Percentiles rank a stretch among this genome's conserved stretches.
These are phyloP conservation scores for Fereydounia khargensis DNA, from an alignment of 1,284 basidiomycete species.

Conservation along the genomic window DNA sequence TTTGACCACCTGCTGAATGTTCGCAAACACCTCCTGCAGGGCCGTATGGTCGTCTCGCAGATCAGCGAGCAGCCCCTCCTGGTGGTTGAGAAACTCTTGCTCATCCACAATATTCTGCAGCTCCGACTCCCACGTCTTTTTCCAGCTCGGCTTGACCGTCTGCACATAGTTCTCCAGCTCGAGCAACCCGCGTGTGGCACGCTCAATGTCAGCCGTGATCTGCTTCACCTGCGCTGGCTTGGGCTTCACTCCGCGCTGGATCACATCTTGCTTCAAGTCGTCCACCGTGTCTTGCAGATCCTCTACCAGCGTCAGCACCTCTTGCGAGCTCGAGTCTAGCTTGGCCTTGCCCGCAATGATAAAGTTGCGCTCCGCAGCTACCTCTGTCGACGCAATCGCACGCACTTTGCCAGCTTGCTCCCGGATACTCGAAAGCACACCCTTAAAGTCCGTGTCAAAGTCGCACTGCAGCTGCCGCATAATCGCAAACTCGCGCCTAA, in stretches of 20 bases:
- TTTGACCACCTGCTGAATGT: slow-evolving; percentile 56
- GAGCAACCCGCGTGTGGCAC: slow-evolving; percentile 71
- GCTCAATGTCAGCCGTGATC: slow-evolving; percentile 72
- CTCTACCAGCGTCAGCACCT: slow-evolving; percentile 86
- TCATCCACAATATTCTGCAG: slow-evolving; percentile 95
- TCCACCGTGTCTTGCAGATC: slow-evolving; percentile 91
- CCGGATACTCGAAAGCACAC: slow-evolving; percentile 73
- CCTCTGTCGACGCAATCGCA: slow-evolving; percentile 67
- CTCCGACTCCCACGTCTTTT: slow-evolving; percentile 96
- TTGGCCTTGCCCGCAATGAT: slow-evolving; percentile 88
- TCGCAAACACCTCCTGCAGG: slow-evolving; percentile 52
- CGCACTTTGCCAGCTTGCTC: slow-evolving; percentile 81
- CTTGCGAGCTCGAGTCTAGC: slow-evolving; percentile 82
- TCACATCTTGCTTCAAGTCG: slow-evolving; percentile 83
- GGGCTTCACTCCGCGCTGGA: slow-evolving; percentile 82
- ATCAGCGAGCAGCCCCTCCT: slow-evolving; percentile 51
- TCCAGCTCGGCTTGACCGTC: slow-evolving; percentile 92
- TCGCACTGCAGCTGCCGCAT: slow-evolving; percentile 92
- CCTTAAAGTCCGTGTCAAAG: slow-evolving; percentile 85
- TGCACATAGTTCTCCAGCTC: slow-evolving; percentile 80
- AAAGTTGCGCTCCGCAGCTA: slow-evolving; percentile 81
- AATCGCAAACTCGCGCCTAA: slow-evolving; percentile 86
- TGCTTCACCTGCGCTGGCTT: slow-evolving; percentile 71
- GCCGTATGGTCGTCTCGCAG: slow-evolving; percentile 47
- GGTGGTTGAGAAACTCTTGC: slow-evolving; percentile 76